A percentile compares a stretch with the other conserved stretches of the same genome.
Conservation (phyloP, 768 basidiomycete genomes). For the Cystofilobasidium ferigula region DNA sequence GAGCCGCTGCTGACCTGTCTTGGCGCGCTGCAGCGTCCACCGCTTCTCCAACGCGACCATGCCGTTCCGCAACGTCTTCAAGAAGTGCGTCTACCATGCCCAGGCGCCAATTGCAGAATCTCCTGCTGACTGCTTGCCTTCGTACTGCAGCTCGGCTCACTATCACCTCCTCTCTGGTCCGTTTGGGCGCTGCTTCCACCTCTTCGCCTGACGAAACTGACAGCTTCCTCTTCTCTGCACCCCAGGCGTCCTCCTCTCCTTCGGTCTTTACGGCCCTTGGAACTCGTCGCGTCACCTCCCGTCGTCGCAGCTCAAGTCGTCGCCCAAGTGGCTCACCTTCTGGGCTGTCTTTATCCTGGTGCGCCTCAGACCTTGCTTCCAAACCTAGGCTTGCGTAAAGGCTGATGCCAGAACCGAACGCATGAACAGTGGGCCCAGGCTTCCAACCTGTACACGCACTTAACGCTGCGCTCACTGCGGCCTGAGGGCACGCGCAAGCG, state of each 20-base stretch:
- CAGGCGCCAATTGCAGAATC: neutral
- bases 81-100: conserved; percentile 53
- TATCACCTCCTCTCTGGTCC: conserved; percentile 64
- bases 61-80: conserved; percentile 73
- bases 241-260: conserved; percentile 63
- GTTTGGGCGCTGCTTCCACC: neutral
- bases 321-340: conserved; percentile 56
- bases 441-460: conserved; percentile 72
- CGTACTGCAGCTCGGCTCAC: conserved; percentile 60
- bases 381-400: no score
- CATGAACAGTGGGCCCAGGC: conserved; percentile 59
- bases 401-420: no score
- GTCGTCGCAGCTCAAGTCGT: conserved; percentile 50
- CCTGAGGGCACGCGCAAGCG: conserved; percentile 64
- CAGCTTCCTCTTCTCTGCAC: conserved; percentile 32
- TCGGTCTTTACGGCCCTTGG: conserved; percentile 67
- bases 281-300: conserved; percentile 58
- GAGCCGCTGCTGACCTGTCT: no score
- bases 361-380: no score
- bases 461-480: conserved; percentile 71
- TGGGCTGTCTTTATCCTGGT: conserved; percentile 66
- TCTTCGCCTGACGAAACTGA: no score
- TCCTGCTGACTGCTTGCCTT: neutral
- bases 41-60: conserved; percentile 92
- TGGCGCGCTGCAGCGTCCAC: conserved; percentile 67